These are phyloP conservation scores for Parascedosporium putredinis DNA, from an alignment of 2,329 filamentous ascomycete species.

Conservation along the genomic window DNA sequence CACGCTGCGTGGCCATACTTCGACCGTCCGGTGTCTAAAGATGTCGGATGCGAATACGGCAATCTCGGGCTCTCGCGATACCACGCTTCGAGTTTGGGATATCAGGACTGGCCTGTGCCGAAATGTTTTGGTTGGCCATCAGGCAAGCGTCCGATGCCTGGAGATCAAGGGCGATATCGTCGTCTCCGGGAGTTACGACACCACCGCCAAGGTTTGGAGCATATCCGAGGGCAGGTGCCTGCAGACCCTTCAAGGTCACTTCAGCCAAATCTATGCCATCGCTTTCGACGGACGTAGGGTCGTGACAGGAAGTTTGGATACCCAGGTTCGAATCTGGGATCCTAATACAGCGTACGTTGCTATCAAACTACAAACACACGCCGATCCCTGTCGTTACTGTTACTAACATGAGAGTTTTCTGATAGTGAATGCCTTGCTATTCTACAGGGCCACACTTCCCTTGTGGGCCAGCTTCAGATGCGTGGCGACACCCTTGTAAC, in stretches of 20 bases:
- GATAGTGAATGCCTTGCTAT: constrained; percentile 73
- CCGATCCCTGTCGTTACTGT: not conserved
- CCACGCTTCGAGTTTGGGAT: constrained; percentile 91
- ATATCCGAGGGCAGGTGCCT: constrained; percentile 91
- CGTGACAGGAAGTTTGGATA: constrained; percentile 91
- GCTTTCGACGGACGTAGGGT: constrained; percentile 92
- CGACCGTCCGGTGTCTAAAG: constrained; percentile 91
- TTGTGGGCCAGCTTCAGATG: constrained; percentile 95
- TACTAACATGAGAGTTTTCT: constrained; percentile 19
- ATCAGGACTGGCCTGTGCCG: constrained; percentile 77
- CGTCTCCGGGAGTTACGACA: constrained; percentile 97
- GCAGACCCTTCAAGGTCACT: constrained; percentile 83
- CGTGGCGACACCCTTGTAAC: constrained; percentile 90
- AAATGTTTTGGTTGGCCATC: constrained; percentile 87
- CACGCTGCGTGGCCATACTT: constrained; percentile 86
- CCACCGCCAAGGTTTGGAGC: constrained; percentile 93
- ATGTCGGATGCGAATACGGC: constrained; percentile 93
- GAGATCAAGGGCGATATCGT: constrained; percentile 95
- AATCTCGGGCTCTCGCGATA: constrained; percentile 93
- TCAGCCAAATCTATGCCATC: constrained; percentile 98
- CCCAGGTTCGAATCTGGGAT: constrained; percentile 95
- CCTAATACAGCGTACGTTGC: constrained; percentile 65
- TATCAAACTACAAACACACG: not conserved
- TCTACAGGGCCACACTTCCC: constrained; percentile 89
- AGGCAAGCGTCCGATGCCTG: constrained; percentile 87